Conservation (phyloP, 2,329 filamentous ascomycete genomes). For the Trichoderma endophyticum region DNA sequence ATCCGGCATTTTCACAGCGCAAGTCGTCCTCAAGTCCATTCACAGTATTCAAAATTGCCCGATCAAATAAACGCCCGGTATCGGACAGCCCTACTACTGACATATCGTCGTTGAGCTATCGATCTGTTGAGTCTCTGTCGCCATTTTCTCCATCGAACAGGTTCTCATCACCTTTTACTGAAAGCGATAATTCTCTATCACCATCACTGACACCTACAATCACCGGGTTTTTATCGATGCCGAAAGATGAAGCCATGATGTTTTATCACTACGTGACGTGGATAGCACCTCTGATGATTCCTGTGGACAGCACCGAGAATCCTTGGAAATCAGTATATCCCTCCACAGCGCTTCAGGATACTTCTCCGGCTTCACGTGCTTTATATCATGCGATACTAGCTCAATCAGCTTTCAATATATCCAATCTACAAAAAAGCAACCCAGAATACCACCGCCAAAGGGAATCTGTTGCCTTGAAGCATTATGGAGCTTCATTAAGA, state of each 20-base stretch:
- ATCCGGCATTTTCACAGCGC: background rate
- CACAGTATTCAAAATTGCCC: background rate
- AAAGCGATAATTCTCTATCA: background rate
- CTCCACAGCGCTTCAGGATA: background rate
- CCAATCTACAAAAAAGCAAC: background rate
- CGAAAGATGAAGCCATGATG: background rate
- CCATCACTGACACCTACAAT: background rate
- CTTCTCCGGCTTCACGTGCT: background rate
- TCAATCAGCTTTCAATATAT: conserved; percentile 3
- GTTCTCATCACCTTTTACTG: background rate
- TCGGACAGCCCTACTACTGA: background rate
- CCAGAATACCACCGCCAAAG: background rate
- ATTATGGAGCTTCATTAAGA: background rate
- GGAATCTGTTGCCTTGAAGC: background rate
- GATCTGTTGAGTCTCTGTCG: background rate
- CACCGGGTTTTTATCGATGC: background rate
- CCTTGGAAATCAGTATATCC: conserved; percentile 9
- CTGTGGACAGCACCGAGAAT: background rate
- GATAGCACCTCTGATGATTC: conserved; percentile 10
- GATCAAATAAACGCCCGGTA: background rate
- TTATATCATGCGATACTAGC: conserved; percentile 6
- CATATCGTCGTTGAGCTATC: background rate
- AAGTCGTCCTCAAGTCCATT: background rate
- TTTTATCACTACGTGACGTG: conserved; percentile 14
- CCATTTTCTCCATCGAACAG: background rate